Conservation (phyloP, 139 green algal genomes). For the Pycnococcus provasolii region DNA sequence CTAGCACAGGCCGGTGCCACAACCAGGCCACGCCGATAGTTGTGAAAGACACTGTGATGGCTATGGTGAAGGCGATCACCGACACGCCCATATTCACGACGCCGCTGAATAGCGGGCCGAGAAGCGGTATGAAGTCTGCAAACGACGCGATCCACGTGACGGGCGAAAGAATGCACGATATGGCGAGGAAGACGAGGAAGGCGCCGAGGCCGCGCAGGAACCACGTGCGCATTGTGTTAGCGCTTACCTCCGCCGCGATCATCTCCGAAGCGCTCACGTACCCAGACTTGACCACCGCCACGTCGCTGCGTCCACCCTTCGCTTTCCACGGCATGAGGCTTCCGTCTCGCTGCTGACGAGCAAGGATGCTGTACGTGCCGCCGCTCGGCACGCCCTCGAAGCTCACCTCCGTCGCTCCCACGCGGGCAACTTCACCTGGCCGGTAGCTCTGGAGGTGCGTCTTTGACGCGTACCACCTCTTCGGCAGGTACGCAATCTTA, state of each 20-base stretch:
- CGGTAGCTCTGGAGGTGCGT: background rate
- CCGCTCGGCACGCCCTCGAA: background rate
- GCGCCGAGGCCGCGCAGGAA: background rate
- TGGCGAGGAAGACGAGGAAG: conserved; percentile 5
- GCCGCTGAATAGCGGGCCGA: background rate
- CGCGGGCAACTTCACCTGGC: background rate
- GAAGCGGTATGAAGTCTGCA: background rate
- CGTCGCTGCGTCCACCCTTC: background rate
- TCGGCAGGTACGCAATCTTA: background rate
- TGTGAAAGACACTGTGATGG: background rate
- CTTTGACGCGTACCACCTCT: background rate
- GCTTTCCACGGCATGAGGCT: background rate
- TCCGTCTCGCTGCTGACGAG: background rate
- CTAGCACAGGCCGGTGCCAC: conserved; percentile 1
- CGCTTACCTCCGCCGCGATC: background rate
- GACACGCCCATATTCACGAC: conserved; percentile 5
- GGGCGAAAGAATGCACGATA: background rate
- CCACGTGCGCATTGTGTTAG: background rate
- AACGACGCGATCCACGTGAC: background rate
- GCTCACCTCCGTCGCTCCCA: background rate
- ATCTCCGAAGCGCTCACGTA: background rate
- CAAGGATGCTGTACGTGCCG: background rate
- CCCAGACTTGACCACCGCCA: background rate
- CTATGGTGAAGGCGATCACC: background rate
- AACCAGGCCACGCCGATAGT: conserved; percentile 1